Evolutionary conservation across 768 basidiomycete species (phyloP).

Genomic region (Agaricus subrufescens): DNA sequence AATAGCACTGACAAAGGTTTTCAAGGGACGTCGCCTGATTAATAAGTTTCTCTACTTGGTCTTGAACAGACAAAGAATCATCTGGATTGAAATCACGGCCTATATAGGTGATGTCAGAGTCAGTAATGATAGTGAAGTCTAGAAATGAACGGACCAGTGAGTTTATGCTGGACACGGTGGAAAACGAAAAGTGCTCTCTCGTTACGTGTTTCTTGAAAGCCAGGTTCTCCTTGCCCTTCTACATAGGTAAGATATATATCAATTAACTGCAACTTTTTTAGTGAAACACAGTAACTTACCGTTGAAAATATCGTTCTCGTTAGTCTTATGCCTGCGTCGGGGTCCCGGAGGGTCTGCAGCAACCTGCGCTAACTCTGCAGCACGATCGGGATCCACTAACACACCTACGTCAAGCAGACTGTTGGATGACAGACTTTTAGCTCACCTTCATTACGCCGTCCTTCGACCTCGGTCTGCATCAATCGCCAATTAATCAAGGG

Average conservation of each 20-base stretch:
- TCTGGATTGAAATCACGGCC: conserved; percentile 94
- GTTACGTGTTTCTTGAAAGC: conserved; percentile 85
- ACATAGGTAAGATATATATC: conserved; percentile 1
- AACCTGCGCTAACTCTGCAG: conserved; percentile 60
- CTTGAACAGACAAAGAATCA: conserved; percentile 59
- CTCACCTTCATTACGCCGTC: conserved; percentile 63
- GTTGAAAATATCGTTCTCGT: conserved; percentile 92
- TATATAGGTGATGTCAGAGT: conserved; percentile 20
- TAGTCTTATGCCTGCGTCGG: conserved; percentile 76
- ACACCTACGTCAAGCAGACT: conserved; percentile 30
- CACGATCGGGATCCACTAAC: conserved; percentile 38
- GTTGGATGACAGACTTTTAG: conserved; percentile 3
- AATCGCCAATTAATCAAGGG: conserved; percentile 97
- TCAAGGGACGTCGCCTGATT: conserved; percentile 90
- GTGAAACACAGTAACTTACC: conserved; percentile 38
- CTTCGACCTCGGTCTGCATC: conserved; percentile 79
- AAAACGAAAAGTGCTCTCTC: conserved; percentile 88
- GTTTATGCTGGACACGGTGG: conserved; percentile 91
- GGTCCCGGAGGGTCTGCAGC: conserved; percentile 77
- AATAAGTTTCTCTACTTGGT: conserved; percentile 91
- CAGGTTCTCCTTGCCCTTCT: conserved; percentile 46
- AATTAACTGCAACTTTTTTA: not conserved
- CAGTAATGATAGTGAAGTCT: not conserved
- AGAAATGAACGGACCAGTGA: conserved; percentile 61
- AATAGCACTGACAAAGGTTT: conserved; percentile 95